phyloP scores from a whole-genome alignment of 306 rosid genomes.

The Vicia villosa region DNA sequence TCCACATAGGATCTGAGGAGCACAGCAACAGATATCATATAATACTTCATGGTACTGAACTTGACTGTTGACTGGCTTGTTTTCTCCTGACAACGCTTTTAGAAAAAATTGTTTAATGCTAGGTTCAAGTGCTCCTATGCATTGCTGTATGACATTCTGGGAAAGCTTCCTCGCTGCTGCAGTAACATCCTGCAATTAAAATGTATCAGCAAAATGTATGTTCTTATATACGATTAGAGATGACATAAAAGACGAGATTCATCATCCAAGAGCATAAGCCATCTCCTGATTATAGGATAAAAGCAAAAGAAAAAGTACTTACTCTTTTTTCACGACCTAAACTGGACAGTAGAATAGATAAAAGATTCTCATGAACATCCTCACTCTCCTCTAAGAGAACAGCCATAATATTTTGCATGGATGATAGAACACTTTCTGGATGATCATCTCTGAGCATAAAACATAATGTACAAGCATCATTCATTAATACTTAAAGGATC shows the following conservation, averaged over 20 bases:
- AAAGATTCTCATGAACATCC: constrained; percentile 69
- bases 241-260: constrained; percentile 13
- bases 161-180: constrained; percentile 87
- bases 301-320: constrained; percentile 41
- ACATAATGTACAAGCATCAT: constrained; percentile 33
- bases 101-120: constrained; percentile 71
- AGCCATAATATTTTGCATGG: constrained; percentile 89
- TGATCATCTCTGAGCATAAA: constrained; percentile 81
- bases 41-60: constrained; percentile 76
- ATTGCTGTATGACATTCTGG: constrained; percentile 76
- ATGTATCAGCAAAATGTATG: constrained; percentile 34
- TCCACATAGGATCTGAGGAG: constrained; percentile 80
- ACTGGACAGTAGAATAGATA: constrained; percentile 62
- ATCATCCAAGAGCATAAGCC: constrained; percentile 20
- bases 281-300: constrained; percentile 30
- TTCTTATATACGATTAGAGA: constrained; percentile 22
- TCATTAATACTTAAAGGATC: constrained; percentile 31
- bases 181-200: constrained; percentile 70
- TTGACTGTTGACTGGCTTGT: constrained; percentile 55
- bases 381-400: constrained; percentile 95
- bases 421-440: constrained; percentile 82
- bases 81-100: constrained; percentile 77
- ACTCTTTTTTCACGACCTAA: constrained; percentile 80
- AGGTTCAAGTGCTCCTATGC: constrained; percentile 80
- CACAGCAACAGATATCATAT: constrained; percentile 78